A percentile compares a stretch with the other conserved stretches of the same genome.
Conservation (phyloP, 129 eudicot genomes). For the Smallanthus sonchifolius region DNA sequence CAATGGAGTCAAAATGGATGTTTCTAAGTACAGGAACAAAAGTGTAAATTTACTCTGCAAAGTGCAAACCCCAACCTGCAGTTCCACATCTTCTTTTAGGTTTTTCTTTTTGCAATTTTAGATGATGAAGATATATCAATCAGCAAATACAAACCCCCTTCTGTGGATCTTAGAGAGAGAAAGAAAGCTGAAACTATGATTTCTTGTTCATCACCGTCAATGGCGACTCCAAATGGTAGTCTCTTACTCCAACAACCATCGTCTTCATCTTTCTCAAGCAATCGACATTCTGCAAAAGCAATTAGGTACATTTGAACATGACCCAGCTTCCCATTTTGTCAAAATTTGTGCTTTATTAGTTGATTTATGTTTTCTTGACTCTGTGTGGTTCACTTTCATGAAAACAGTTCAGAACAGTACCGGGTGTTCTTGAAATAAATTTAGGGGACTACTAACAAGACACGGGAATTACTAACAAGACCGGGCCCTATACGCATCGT, state of each 20-base stretch:
- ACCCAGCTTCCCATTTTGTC: conserved; percentile 8
- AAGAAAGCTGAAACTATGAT: conserved; percentile 9
- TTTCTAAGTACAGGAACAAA: too few species aligned
- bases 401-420: not conserved
- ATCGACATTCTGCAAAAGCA: conserved; percentile 27
- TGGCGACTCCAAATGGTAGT: not conserved
- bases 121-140: conserved; percentile 17
- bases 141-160: not conserved
- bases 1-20: too few species aligned
- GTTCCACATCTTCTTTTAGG: too few species aligned
- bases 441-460: too few species aligned
- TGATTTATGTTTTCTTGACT: not conserved
- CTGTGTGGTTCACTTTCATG: not conserved
- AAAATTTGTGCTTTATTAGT: not conserved
- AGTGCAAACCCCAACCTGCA: too few species aligned
- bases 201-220: conserved; percentile 19
- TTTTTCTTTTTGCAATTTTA: too few species aligned
- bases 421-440: conserved; percentile 5
- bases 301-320: conserved; percentile 25
- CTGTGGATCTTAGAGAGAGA: not conserved
- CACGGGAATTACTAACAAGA: too few species aligned
- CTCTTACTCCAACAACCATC: conserved; percentile 17
- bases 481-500: too few species aligned
- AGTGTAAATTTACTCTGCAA: too few species aligned
- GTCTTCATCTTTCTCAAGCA: conserved; percentile 34